These are phyloP conservation scores for Penicillium bialowiezense DNA, from an alignment of 495 filamentous ascomycete genomes.

Conservation along the genomic window DNA sequence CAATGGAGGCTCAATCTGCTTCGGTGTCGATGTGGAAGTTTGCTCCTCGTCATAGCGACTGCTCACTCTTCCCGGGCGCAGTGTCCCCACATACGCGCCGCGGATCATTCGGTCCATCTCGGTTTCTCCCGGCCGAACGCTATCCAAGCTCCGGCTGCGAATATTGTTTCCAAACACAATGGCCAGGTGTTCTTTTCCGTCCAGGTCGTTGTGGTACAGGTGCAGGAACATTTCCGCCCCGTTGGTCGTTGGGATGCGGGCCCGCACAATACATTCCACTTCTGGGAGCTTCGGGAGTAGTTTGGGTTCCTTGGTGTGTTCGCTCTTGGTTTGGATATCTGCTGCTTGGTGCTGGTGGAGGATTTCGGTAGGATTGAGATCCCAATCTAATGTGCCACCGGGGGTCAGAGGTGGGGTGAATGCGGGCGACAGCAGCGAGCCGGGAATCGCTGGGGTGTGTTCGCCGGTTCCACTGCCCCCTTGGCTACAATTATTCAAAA, in stretches of 20 bases:
- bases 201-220: constrained; percentile 86
- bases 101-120: constrained; percentile 95
- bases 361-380: constrained; percentile 36
- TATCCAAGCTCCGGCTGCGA: constrained; percentile 75
- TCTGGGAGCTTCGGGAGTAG: constrained; percentile 67
- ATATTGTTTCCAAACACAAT: constrained; percentile 93
- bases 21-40: constrained; percentile 7
- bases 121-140: constrained; percentile 78
- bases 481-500: constrained; percentile 21
- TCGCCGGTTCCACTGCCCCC: constrained; percentile 19
- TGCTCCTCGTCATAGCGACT: constrained; percentile 53
- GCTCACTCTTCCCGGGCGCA: constrained; percentile 80
- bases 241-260: constrained; percentile 80
- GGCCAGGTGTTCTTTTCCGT: constrained; percentile 96
- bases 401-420: constrained; percentile 78
- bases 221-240: constrained; percentile 97
- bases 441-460: constrained; percentile 44
- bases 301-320: constrained; percentile 56
- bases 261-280: constrained; percentile 79
- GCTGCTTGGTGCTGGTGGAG: constrained; percentile 32
- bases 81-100: constrained; percentile 83
- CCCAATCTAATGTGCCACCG: constrained; percentile 54
- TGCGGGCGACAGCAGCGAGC: constrained; percentile 64
- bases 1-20: constrained; percentile 52
- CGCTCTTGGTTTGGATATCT: constrained; percentile 29